Base-by-base conservation (phyloP, 176 grass and related monocot species). In the Avena atlantica region DNA sequence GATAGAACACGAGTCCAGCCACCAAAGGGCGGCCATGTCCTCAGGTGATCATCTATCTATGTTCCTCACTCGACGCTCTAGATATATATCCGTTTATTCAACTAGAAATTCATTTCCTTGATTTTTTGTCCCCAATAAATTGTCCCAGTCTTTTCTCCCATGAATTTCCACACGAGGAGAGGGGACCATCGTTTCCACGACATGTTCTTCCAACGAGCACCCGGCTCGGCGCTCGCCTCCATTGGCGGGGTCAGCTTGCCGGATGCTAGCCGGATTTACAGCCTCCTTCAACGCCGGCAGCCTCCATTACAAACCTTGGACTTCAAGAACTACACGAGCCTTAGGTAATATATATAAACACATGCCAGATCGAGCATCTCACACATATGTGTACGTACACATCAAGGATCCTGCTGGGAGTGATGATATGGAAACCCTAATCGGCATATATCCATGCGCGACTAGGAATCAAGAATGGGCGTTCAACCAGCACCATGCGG, bases 151-250 rank as follows among this genome's bases (percentile, higher is more conserved):
- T 82, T 99, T 53, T 97, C 94, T 29, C 86, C 94, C 49, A 90
- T 97, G 91, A 92, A 97, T 77, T 93, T 97, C 83, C 94, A 93
- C 82, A 64, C 92, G 88, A 97, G 89, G 87, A 87, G 89, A 92
- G 97, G 94, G 58, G 88, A 93, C 74, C 91, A 57, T 65, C 78
- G 58, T n/a, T 89, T 97, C 63, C 92, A 92, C 36, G 89, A 93
- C 83, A 93, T 92, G 89, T 81, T 97, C 75, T 92, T 94, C 64
- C 91, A 90, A 27, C 87, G 94, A 91, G 70, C 86, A 27, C 47
- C 83, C 12, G 55, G 85, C 68, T 69, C 89, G 11, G 27, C 51
- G 50, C 81, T 84, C 12, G 81, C 86, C 45, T 83, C 90, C 37
- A 81, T 52, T 52, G 81, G 81, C 10, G 83, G 86, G 12, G 84